Evolutionary conservation across 2,329 filamentous ascomycete species (phyloP), one percentile per base, ranked within the genome.

Genomic region (Cladophialophora carrionii): DNA sequence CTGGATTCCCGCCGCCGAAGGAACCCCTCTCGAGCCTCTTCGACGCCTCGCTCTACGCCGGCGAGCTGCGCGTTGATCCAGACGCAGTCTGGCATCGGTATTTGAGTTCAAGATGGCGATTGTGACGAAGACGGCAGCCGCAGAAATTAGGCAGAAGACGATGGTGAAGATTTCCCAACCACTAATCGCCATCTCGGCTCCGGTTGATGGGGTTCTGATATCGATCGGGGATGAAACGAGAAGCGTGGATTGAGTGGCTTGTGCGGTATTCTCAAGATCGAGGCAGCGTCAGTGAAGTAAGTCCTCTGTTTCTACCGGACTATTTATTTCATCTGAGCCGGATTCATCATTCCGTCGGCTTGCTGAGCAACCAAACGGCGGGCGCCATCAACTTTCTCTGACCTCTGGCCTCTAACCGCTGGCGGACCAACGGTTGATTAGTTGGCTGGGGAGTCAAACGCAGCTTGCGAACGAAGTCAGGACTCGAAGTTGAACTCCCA

Each of bases 151-250:
- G 48, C 48, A 54, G 52, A 54, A 24, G 17, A 60, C 7, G 29
- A 60, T 60, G 12, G 12, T 9, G 32, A 60, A 52, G 8, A 60
- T 60, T 8, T 41, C 29, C 57, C 29, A 60, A 8, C 29, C 46
- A n/a, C 41, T 43, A 26, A 60, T 37, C 9, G 9, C 20, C 46
- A 51, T 41, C 24, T 51, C 34, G 0, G 4, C 46, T 26, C 41
- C 29, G 46, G 17, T 10, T 41, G 29, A 61, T 60, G 56, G 22
- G 37, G 14, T 2, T 8, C 7, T 41, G 37, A 41, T n/a, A 14
- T 17, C 17, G 17, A n/a, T 8, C 37, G 6, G 17, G 34, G 17
- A 43, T n/a, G 37, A 8, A 43, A 43, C 17, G 37, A n/a, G 37
- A 43, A n/a, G 37, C 37, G 37, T 43, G 37, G 17, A 43, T 17